Conservation (phyloP, 352 stramenopile genomes). For the Pythium scleroteichum region DNA sequence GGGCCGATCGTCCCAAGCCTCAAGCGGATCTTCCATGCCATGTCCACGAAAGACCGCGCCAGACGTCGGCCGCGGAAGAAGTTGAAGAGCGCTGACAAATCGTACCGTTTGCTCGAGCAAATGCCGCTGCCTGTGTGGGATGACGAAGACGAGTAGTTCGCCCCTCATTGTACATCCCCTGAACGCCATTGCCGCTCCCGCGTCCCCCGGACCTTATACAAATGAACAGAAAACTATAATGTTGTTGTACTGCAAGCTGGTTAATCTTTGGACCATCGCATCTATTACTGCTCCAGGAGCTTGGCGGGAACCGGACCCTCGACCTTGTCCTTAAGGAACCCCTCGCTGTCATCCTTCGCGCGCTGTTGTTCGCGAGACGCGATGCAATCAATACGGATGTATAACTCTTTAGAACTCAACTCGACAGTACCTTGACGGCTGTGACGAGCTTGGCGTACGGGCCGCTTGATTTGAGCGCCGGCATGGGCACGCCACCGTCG, state of each 20-base stretch:
- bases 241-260: too few relatives aligned
- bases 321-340: slow-evolving; percentile 78
- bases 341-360: slow-evolving; percentile 80
- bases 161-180: too few relatives aligned
- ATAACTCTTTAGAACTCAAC: neutral
- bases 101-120: slow-evolving; percentile 67
- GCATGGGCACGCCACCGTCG: slow-evolving; percentile 63
- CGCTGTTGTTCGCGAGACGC: slow-evolving; percentile 32
- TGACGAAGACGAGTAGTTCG: slow-evolving; percentile 34
- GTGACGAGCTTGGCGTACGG: slow-evolving; percentile 74
- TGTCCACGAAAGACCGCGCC: slow-evolving; percentile 24
- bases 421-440: slow-evolving; percentile 56
- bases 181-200: too few relatives aligned
- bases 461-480: slow-evolving; percentile 60
- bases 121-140: slow-evolving; percentile 54
- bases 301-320: slow-evolving; percentile 73
- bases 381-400: too few relatives aligned
- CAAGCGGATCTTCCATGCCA: slow-evolving; percentile 63
- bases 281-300: slow-evolving; percentile 55
- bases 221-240: too few relatives aligned
- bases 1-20: slow-evolving; percentile 48
- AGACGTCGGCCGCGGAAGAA: slow-evolving; percentile 62
- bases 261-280: too few relatives aligned
- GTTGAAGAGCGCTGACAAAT: slow-evolving; percentile 42
- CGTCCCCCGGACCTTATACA: too few relatives aligned